A percentile compares a stretch with the other conserved stretches of the same genome.
phyloP scores from a whole-genome alignment of 139 green algal genomes.

The Dunaliella sp. region DNA sequence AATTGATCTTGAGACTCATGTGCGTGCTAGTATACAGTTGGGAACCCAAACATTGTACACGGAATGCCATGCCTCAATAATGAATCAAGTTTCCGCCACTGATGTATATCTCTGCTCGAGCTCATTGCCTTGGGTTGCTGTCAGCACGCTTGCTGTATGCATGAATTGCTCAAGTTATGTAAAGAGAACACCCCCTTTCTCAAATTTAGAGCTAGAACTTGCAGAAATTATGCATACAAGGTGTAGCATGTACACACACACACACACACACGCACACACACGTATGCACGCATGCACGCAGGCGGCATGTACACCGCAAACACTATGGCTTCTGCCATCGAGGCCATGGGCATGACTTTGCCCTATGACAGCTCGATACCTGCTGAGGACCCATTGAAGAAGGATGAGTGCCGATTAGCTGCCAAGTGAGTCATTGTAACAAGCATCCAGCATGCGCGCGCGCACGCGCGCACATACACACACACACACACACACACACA shows the following conservation, averaged over 20 bases:
- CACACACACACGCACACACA: conserved; percentile 27
- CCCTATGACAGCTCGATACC: conserved; percentile 91
- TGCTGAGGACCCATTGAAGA: conserved; percentile 92
- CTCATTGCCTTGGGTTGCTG: no score
- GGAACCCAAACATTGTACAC: no score
- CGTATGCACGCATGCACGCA: conserved; percentile 49
- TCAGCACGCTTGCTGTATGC: no score
- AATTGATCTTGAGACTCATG: no score
- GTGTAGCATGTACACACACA: no score
- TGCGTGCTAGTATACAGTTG: no score
- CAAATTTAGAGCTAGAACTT: no score
- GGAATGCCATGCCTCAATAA: no score
- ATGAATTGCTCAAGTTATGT: conserved; percentile 9
- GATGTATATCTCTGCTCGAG: no score
- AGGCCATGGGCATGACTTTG: conserved; percentile 95
- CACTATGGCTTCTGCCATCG: conserved; percentile 96
- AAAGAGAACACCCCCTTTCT: not conserved
- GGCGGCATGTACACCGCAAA: conserved; percentile 99
- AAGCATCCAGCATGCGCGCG: not conserved
- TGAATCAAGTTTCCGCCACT: no score
- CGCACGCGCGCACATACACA: not conserved
- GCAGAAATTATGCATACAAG: no score
- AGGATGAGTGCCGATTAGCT: conserved; percentile 87
- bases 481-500: not conserved
- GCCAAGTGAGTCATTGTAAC: conserved; percentile 63